phyloP scores from a whole-genome alignment of 768 basidiomycete genomes.

The Tremella mesenterica region DNA sequence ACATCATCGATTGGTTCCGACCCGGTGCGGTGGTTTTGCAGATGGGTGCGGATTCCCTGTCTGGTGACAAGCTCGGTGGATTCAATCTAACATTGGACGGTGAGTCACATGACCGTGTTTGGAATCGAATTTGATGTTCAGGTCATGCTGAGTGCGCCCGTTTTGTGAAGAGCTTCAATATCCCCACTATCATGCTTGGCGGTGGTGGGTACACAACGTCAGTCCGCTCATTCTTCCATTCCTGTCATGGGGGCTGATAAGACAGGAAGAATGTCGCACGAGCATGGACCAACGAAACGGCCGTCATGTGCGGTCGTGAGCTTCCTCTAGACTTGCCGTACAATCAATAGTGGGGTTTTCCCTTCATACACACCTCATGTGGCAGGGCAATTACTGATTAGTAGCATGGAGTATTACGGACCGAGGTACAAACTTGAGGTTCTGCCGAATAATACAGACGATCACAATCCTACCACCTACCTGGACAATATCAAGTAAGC shows the following conservation, averaged over 20 bases:
- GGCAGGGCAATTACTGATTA: neutral
- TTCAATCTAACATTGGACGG: conserved; percentile 88
- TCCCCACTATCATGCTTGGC: conserved; percentile 84
- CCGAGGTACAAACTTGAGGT: conserved; percentile 91
- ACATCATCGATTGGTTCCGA: conserved; percentile 75
- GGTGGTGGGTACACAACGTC: conserved; percentile 90
- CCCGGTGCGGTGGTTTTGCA: conserved; percentile 85
- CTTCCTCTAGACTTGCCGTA: conserved; percentile 47
- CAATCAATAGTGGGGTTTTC: conserved; percentile 43
- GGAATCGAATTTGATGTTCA: conserved; percentile 10
- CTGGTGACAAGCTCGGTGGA: conserved; percentile 89
- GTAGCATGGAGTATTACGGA: conserved; percentile 96
- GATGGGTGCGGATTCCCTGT: conserved; percentile 90
- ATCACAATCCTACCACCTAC: conserved; percentile 73
- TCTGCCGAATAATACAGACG: conserved; percentile 84
- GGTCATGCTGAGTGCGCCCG: conserved; percentile 88
- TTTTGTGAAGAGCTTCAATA: conserved; percentile 68
- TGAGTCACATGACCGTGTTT: conserved; percentile 17
- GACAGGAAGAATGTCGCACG: conserved; percentile 75
- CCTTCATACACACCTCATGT: too few species aligned
- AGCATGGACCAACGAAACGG: conserved; percentile 94
- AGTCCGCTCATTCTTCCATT: conserved; percentile 7
- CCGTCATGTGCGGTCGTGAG: conserved; percentile 81
- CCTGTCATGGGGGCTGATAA: conserved; percentile 4
- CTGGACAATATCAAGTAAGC: conserved; percentile 69